A percentile compares a stretch with the other conserved stretches of the same genome.
These are phyloP conservation scores for Paramecium primaurelia DNA, from an alignment of 73 alveolate species.

Conservation along the genomic window DNA sequence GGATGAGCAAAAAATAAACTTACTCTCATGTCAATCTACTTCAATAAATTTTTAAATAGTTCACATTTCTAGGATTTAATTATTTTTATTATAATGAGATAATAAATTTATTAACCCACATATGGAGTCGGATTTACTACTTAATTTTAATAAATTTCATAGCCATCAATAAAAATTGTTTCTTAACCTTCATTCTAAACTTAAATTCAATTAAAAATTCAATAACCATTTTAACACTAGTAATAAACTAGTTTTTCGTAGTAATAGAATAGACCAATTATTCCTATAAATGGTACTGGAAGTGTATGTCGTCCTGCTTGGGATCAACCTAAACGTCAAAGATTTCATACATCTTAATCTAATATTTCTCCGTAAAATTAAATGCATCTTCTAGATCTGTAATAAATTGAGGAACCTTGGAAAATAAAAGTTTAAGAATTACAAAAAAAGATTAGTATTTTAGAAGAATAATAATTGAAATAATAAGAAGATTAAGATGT, in stretches of 20 bases:
- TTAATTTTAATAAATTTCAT: neutral
- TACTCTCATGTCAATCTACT: neutral
- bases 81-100: neutral
- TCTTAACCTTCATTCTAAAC: neutral
- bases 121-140: neutral
- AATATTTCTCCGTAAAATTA: neutral
- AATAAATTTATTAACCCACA: neutral
- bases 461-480: neutral
- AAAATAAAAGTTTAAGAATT: neutral
- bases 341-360: neutral
- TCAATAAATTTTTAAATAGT: neutral
- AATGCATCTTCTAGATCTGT: neutral
- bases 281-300: neutral
- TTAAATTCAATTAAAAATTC: neutral
- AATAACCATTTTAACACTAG: neutral
- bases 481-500: neutral
- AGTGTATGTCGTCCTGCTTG: neutral
- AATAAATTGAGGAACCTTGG: neutral
- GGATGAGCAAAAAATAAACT: neutral
- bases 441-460: neutral
- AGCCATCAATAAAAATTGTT: neutral
- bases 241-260: neutral
- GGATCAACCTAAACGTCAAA: neutral
- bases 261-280: neutral
- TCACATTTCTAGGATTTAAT: neutral